Percentiles rank a stretch among this genome's conserved stretches.
Evolutionary conservation across 1,284 basidiomycete genomes (phyloP).

Genomic region (Flammula alnicola): DNA sequence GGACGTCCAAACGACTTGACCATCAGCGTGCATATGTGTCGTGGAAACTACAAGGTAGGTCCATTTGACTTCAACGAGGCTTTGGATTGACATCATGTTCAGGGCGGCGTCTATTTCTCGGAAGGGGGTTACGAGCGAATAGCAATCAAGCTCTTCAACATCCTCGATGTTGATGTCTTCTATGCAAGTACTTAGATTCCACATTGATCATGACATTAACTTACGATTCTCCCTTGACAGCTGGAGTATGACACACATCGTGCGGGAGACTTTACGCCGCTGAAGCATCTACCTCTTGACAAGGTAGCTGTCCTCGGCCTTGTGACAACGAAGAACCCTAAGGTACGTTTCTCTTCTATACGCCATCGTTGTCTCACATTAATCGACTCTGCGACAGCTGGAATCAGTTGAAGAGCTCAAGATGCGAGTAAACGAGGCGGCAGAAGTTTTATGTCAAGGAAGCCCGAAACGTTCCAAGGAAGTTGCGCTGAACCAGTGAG

Average conservation of each 20-base stretch:
- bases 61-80: slow-evolving; percentile 1
- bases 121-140: slow-evolving; percentile 80
- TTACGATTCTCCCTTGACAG: slow-evolving; percentile 35
- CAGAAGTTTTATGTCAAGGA: slow-evolving; percentile 57
- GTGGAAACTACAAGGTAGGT: slow-evolving; percentile 73
- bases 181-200: slow-evolving; percentile 53
- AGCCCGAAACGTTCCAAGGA: slow-evolving; percentile 55
- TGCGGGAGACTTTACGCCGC: slow-evolving; percentile 72
- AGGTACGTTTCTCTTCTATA: slow-evolving; percentile 38
- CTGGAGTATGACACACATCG: slow-evolving; percentile 82
- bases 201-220: not conserved
- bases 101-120: slow-evolving; percentile 69
- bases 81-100: slow-evolving; percentile 10
- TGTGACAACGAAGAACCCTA: slow-evolving; percentile 72
- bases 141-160: slow-evolving; percentile 73
- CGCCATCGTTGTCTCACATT: slow-evolving; percentile 1
- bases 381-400: slow-evolving; percentile 40
- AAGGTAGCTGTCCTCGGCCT: slow-evolving; percentile 78
- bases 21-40: slow-evolving; percentile 76
- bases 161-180: slow-evolving; percentile 76
- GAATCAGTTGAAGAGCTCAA: slow-evolving; percentile 67
- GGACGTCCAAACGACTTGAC: slow-evolving; percentile 67
- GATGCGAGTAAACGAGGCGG: slow-evolving; percentile 67
- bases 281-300: slow-evolving; percentile 66
- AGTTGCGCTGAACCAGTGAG: slow-evolving; percentile 64